phyloP scores from a whole-genome alignment of 331 rosid species.

The Phaseolus coccineus region DNA sequence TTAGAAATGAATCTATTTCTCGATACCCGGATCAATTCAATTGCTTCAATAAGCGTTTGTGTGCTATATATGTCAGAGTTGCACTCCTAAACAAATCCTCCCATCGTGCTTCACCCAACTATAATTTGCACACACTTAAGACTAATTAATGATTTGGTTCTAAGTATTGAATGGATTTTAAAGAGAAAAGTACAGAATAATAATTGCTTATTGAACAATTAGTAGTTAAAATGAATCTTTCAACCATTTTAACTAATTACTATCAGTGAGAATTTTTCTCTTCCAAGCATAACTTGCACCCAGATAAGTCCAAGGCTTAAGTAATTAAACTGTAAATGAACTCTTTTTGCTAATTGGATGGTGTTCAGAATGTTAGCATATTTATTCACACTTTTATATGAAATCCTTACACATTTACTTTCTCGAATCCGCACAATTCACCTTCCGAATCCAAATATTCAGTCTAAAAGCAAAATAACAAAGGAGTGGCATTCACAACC shows the following conservation, averaged over 20 bases:
- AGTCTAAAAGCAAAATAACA: slow-evolving; percentile 1
- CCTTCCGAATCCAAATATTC: too few relatives aligned
- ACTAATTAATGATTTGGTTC: neutral
- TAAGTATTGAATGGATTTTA: neutral
- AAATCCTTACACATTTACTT: too few relatives aligned
- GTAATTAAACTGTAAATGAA: too few relatives aligned
- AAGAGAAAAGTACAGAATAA: neutral
- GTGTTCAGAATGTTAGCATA: neutral
- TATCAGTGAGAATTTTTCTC: too few relatives aligned
- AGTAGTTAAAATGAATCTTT: neutral
- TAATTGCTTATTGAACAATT: neutral
- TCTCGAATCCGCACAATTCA: too few relatives aligned
- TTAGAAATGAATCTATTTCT: neutral
- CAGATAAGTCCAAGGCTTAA: too few relatives aligned
- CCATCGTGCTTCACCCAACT: neutral
- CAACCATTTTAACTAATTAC: too few relatives aligned
- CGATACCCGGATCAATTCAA: neutral
- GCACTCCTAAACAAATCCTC: neutral
- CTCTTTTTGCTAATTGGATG: too few relatives aligned
- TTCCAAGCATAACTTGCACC: too few relatives aligned
- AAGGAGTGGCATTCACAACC: neutral
- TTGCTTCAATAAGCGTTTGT: neutral
- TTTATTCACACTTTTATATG: too few relatives aligned
- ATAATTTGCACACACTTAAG: neutral
- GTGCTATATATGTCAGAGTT: neutral